phyloP scores from a whole-genome alignment of 176 grass and related monocot genomes.

The Tillandsia leiboldiana region DNA sequence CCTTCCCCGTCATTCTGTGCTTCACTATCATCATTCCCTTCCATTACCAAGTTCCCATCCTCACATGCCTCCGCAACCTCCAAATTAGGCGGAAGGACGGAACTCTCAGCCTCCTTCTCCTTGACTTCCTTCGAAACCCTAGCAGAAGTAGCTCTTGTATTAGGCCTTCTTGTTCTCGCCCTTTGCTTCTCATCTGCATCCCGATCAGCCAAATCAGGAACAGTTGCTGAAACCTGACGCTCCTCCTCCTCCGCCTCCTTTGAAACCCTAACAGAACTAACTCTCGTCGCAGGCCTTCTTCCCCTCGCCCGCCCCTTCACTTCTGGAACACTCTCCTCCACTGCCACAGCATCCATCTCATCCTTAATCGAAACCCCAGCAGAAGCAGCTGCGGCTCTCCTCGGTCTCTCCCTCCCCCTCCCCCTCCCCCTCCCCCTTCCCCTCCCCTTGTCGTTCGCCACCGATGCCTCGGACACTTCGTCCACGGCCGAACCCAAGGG shows the following conservation, averaged over 20 bases:
- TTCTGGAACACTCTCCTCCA: conserved; percentile 4
- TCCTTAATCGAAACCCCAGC: not conserved
- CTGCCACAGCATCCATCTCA: not conserved
- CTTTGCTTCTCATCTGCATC: conserved; percentile 6
- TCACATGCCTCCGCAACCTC: not conserved
- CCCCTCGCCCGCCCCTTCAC: not conserved
- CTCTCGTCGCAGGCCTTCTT: conserved; percentile 15
- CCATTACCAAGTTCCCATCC: not conserved
- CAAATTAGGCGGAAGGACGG: not conserved
- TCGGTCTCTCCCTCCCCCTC: conserved; percentile 4
- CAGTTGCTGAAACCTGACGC: not conserved
- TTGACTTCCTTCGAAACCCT: conserved; percentile 16
- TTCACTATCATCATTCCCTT: conserved; percentile 3
- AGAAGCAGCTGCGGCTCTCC: conserved; percentile 5
- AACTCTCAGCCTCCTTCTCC: not conserved
- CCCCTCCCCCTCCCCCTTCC: too few relatives aligned
- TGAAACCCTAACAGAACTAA: conserved; percentile 12
- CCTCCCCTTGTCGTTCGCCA: conserved; percentile 4
- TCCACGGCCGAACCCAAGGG: not conserved
- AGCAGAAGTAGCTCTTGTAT: conserved; percentile 20
- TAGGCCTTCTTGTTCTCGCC: conserved; percentile 13
- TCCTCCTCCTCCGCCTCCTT: conserved; percentile 6
- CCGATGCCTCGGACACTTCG: not conserved
- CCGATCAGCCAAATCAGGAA: not conserved
- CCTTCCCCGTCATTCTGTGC: conserved; percentile 5